Base-by-base conservation (phyloP, 75 land plant species). In the Larix kaempferi region DNA sequence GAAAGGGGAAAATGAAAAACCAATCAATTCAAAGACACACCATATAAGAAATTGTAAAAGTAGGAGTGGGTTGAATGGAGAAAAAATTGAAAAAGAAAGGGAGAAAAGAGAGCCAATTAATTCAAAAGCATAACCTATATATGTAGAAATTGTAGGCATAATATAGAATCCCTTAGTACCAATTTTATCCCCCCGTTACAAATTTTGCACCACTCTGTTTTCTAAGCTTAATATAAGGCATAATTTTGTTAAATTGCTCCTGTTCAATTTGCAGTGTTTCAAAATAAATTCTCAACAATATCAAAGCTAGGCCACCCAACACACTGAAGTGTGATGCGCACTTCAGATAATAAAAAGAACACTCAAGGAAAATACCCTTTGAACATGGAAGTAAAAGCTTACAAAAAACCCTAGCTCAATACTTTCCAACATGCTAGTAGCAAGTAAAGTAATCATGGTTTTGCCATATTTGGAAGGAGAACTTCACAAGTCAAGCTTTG, bases 151-250 rank as follows among this genome's bases (percentile, higher is more conserved):
- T 35, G 37, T 2, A 35, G 88, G 88, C 76, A 82, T 76, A 76
- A 88, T 82, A 60, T 88, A 85, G 79, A 59, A 87, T 15, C 89
- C 89, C 77, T 79, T 85, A 33, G 16, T 35, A n/a, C 89, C 89
- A 67, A 82, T n/a, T 19, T 76, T 78, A 3, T 59, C 77, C 29
- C 89, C 88, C 11, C 89, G 84, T 82, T 54, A 85, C 62, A 25
- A 85, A 80, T 22, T 6, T 85, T 56, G 88, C 89, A 26, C 87
- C 89, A 71, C 80, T 67, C 58, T 85, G 73, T 35, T 77, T 76
- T 15, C 89, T 87, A 25, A 26, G 14, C 25, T 78, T 60, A 25
- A 87, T 87, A 60, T 82, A 87, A 2, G 72, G 52, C 74, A 87
- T 23, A 19, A 87, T 59, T 64, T 87, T 87, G 49, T 79, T 54